Evolutionary conservation across 257 asterid species (phyloP).

Genomic region (Nicotiana attenuata): DNA sequence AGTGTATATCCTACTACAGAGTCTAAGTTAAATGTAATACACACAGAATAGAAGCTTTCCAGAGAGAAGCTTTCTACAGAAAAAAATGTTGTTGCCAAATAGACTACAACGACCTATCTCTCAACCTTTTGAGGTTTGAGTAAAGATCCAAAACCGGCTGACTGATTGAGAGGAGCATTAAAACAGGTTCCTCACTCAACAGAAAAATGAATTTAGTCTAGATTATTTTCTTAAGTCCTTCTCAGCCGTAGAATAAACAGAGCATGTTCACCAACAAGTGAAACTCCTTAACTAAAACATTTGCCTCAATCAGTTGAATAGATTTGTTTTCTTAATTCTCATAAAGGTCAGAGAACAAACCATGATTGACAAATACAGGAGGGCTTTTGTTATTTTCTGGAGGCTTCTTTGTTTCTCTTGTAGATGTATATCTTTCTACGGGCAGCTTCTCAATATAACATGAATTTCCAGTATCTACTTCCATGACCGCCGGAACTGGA

Average conservation of each 20-base stretch:
- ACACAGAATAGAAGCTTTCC: neutral
- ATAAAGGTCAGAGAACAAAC: slow-evolving; percentile 26
- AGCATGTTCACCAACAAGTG: neutral
- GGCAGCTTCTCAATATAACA: slow-evolving; percentile 42
- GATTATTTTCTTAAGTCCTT: neutral
- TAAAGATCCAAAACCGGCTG: neutral
- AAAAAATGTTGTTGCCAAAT: neutral
- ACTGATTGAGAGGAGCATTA: neutral
- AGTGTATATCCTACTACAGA: neutral
- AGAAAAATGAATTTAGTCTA: neutral
- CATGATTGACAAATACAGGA: slow-evolving; percentile 57
- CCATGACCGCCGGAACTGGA: slow-evolving; percentile 34
- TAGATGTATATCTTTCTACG: slow-evolving; percentile 35
- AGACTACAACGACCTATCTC: neutral
- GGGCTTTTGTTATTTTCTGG: slow-evolving; percentile 33
- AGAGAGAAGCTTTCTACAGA: too few relatives aligned
- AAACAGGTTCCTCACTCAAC: neutral
- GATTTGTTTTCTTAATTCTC: neutral
- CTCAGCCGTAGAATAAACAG: neutral
- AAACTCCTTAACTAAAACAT: neutral
- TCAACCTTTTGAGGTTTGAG: neutral
- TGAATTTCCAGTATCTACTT: slow-evolving; percentile 37
- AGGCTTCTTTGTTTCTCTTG: slow-evolving; percentile 36
- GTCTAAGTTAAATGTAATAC: neutral
- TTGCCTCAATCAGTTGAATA: neutral